These are phyloP conservation scores for Alternaria triticimaculans DNA, from an alignment of 2,329 filamentous ascomycete genomes.

Conservation along the genomic window DNA sequence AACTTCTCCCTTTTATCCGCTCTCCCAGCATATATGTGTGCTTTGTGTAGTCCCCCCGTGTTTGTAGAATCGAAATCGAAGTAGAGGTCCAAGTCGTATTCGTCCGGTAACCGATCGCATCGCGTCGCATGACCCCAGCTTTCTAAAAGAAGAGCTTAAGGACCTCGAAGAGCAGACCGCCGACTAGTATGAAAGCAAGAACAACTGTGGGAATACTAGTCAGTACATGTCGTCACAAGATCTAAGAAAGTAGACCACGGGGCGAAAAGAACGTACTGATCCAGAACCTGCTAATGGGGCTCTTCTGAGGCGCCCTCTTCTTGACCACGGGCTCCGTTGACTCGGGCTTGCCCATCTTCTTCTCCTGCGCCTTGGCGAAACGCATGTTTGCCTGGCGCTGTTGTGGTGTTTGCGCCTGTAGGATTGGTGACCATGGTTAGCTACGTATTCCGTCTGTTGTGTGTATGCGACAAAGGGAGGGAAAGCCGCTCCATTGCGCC, in stretches of 20 bases:
- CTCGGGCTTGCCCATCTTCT: slow-evolving; percentile 72
- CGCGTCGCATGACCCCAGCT: background rate
- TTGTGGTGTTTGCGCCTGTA: slow-evolving; percentile 80
- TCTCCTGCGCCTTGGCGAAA: slow-evolving; percentile 75
- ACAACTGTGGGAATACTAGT: slow-evolving; percentile 54
- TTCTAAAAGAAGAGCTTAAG: slow-evolving; percentile 55
- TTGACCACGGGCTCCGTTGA: slow-evolving; percentile 55
- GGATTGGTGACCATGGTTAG: background rate
- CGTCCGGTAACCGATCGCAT: background rate
- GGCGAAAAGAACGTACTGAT: slow-evolving; percentile 59
- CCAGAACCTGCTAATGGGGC: slow-evolving; percentile 64
- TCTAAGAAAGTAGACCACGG: background rate
- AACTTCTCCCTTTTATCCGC: background rate
- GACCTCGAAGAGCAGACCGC: slow-evolving; percentile 66
- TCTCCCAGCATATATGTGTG: background rate
- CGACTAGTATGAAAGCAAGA: slow-evolving; percentile 68
- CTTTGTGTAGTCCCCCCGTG: background rate
- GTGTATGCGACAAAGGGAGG: background rate
- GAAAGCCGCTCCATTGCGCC: background rate
- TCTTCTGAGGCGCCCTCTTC: slow-evolving; percentile 54
- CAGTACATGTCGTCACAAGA: background rate
- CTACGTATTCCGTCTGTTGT: background rate
- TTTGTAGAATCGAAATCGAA: background rate
- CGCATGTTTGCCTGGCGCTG: slow-evolving; percentile 82
- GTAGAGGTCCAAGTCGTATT: background rate